Evolutionary conservation across 345 rosid genomes (phyloP).

Genomic region (Eucalyptus pauciflora): DNA sequence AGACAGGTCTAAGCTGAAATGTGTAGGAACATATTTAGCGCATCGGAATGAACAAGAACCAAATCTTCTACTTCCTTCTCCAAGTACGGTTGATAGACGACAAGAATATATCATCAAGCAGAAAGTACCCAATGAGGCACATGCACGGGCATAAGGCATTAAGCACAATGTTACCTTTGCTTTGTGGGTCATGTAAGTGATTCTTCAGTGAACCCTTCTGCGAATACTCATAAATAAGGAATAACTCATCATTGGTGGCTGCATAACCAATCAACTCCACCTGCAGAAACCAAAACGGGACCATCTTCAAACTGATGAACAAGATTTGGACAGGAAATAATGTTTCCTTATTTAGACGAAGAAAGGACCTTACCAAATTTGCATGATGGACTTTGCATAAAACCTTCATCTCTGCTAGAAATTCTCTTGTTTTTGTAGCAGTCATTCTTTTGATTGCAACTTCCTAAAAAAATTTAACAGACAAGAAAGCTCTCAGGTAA

Average conservation of each 20-base stretch:
- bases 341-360: neutral
- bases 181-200: conserved; percentile 87
- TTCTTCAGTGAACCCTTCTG: conserved; percentile 78
- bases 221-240: conserved; percentile 85
- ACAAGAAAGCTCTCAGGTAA: neutral
- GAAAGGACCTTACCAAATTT: conserved; percentile 57
- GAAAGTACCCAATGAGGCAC: neutral
- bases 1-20: neutral
- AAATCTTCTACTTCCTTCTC: neutral
- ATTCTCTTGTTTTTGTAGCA: conserved; percentile 86
- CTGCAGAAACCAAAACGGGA: conserved; percentile 6
- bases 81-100: neutral
- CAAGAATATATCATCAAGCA: neutral
- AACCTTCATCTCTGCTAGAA: conserved; percentile 91
- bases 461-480: conserved; percentile 37
- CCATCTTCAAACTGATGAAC: neutral
- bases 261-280: conserved; percentile 95
- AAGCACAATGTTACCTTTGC: conserved; percentile 41
- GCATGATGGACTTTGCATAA: conserved; percentile 94
- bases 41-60: neutral
- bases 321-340: neutral
- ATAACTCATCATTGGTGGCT: conserved; percentile 65
- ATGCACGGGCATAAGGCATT: neutral
- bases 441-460: conserved; percentile 92
- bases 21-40: neutral